Evolutionary conservation across 305 asterid species (phyloP), one percentile per base, ranked within the genome.

Genomic region (Solanum hybrid): DNA sequence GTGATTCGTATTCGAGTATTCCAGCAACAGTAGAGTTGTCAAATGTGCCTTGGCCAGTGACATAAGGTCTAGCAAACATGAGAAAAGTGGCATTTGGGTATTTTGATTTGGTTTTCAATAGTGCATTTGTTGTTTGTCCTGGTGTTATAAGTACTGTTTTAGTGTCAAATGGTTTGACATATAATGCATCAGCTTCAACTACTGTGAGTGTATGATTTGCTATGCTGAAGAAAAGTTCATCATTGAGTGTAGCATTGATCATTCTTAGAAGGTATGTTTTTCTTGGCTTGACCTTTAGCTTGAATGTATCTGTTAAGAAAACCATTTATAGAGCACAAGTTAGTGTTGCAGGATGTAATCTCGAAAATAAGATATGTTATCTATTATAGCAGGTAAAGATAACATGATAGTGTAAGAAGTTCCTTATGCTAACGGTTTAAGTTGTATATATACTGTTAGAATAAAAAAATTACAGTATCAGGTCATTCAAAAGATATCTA

Each of bases 221-320:
- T 5, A 89, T 73, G 77, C 90, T 73, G 37, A 89, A 89, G 39
- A 89, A 89, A 18, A 83, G 89, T 24, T 89, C 90, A 11, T 71
- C 89, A 42, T 89, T 89, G 16, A 89, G 89, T 69, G 90, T 89
- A 71, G 90, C 90, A 46, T 89, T 89, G 90, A 89, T 46, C 79
- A 89, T 37, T 7, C 89, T 61, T 5, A 89, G 76, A 71, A 89
- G 90, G 51, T 89, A 89, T n/a, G 67, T 83, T 40, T 83, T 89
- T 5, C 90, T 77, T 20, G 86, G 61, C 67, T 89, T 89, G n/a
- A 89, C 90, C 31, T 83, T 89, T 86, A 89, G 83, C 37, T 89
- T 89, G 11, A 89, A 83, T 24, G 77, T 71, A 73, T 83, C 86
- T 89, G 83, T 33, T 29, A 34, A 0, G 22, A 0, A 87, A 39